Percentiles rank a stretch among this genome's conserved stretches.
Conservation (phyloP, 352 stramenopile species). For the Phytophthora crassamura region DNA sequence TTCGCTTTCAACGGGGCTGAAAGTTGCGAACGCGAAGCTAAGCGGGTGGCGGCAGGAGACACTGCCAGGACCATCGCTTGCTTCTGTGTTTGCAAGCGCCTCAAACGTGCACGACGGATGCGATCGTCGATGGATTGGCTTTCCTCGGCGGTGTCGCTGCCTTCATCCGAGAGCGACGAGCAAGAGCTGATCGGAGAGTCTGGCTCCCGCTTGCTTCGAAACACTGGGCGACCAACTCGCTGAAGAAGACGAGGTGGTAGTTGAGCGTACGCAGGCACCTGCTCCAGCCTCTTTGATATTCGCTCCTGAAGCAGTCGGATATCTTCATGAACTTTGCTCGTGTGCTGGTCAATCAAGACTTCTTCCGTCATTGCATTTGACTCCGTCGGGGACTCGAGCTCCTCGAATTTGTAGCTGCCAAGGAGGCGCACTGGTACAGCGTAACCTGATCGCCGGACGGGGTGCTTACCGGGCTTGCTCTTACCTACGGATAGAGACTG, state of each 20-base stretch:
- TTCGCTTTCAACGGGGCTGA: neutral
- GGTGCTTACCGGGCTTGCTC: neutral
- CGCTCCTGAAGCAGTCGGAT: conserved; percentile 72
- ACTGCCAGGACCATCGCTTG: conserved; percentile 22
- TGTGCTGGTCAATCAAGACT: conserved; percentile 59
- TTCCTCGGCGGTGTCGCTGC: conserved; percentile 21
- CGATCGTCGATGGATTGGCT: conserved; percentile 18
- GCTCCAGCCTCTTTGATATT: conserved; percentile 66
- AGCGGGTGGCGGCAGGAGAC: conserved; percentile 22
- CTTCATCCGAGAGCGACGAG: conserved; percentile 42
- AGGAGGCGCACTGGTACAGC: neutral
- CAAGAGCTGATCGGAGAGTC: conserved; percentile 37
- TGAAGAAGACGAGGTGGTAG: conserved; percentile 11
- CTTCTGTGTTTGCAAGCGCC: conserved; percentile 28
- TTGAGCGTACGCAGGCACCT: conserved; percentile 28
- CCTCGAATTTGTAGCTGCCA: neutral
- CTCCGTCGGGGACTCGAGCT: neutral
- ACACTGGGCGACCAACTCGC: neutral
- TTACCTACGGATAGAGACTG: neutral
- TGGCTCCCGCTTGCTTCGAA: neutral
- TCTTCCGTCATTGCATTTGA: conserved; percentile 27
- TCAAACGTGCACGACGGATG: conserved; percentile 26
- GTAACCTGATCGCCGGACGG: neutral
- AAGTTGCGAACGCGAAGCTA: neutral
- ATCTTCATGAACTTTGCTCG: conserved; percentile 76